Evolutionary conservation across 75 land plant genomes (phyloP).

Genomic region (Selaginella moellendorffii): DNA sequence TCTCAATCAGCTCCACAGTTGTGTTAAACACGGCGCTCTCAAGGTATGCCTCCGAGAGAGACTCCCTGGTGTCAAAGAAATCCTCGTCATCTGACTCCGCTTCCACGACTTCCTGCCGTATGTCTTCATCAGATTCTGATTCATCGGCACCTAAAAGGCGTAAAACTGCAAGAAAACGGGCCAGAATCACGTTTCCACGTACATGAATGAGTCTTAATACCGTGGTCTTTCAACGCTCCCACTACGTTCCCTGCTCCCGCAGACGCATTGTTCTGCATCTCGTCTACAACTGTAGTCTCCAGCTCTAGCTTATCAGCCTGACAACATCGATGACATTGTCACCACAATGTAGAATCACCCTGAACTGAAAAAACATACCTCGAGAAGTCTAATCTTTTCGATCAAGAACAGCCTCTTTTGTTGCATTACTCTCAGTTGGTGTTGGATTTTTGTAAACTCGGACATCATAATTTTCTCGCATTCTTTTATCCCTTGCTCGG

Average conservation of each 20-base stretch:
- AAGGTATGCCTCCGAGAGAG: slow-evolving; percentile 10
- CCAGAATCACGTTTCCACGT: not conserved
- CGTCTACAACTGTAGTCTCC: slow-evolving; percentile 70
- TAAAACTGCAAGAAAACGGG: not conserved
- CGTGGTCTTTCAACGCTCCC: slow-evolving; percentile 10
- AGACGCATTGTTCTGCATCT: slow-evolving; percentile 35
- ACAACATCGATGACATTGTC: not conserved
- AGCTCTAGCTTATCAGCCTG: slow-evolving; percentile 60
- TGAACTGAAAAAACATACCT: not conserved
- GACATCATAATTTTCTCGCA: slow-evolving; percentile 19
- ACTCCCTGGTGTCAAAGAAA: slow-evolving; percentile 37
- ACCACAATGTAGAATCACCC: not conserved
- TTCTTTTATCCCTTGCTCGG: slow-evolving; percentile 15
- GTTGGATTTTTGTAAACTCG: slow-evolving; percentile 14
- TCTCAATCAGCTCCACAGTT: not conserved
- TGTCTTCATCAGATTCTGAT: slow-evolving; percentile 49
- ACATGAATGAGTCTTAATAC: no score
- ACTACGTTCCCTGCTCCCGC: slow-evolving; percentile 6
- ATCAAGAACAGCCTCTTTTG: slow-evolving; percentile 11
- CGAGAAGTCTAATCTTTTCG: slow-evolving; percentile 15
- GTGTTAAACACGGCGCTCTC: not conserved
- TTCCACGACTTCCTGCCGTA: slow-evolving; percentile 27
- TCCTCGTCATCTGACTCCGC: slow-evolving; percentile 44
- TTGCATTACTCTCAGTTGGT: slow-evolving; percentile 15
- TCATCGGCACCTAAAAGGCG: slow-evolving; percentile 31